Conservation (phyloP, 805 yeast species). For the Ogataea trehaloabstinens region DNA sequence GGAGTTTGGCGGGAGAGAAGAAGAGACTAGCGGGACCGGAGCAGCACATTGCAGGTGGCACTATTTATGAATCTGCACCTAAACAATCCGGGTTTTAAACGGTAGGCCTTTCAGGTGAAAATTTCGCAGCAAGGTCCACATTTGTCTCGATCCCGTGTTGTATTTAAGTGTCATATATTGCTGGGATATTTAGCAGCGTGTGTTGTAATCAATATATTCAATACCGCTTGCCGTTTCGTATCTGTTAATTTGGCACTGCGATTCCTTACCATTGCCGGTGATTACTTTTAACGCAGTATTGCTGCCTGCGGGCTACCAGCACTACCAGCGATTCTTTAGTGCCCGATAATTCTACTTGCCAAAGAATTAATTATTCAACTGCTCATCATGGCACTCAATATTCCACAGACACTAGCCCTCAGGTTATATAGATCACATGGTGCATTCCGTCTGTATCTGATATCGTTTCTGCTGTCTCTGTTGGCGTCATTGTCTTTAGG, state of each 20-base stretch:
- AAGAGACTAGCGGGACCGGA: background rate
- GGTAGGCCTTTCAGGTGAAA: background rate
- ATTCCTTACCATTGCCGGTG: too few relatives aligned
- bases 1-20: background rate
- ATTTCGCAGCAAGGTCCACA: too few relatives aligned
- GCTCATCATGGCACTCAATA: background rate
- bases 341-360: too few relatives aligned
- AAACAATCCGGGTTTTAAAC: background rate
- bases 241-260: too few relatives aligned
- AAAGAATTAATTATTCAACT: too few relatives aligned
- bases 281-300: too few relatives aligned
- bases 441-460: slow-evolving; percentile 18
- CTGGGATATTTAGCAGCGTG: background rate
- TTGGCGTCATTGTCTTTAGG: slow-evolving; percentile 31
- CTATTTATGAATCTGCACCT: background rate
- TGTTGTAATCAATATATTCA: background rate
- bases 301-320: too few relatives aligned
- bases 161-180: background rate
- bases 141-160: background rate
- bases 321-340: too few relatives aligned
- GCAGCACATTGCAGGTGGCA: background rate
- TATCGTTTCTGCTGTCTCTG: slow-evolving; percentile 28
- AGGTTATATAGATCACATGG: slow-evolving; percentile 15
- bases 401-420: slow-evolving; percentile 3
- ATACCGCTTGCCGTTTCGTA: background rate